Evolutionary conservation across 2,329 filamentous ascomycete genomes (phyloP), one percentile per base, ranked within the genome.

Genomic region (Aureobasidium lini): DNA sequence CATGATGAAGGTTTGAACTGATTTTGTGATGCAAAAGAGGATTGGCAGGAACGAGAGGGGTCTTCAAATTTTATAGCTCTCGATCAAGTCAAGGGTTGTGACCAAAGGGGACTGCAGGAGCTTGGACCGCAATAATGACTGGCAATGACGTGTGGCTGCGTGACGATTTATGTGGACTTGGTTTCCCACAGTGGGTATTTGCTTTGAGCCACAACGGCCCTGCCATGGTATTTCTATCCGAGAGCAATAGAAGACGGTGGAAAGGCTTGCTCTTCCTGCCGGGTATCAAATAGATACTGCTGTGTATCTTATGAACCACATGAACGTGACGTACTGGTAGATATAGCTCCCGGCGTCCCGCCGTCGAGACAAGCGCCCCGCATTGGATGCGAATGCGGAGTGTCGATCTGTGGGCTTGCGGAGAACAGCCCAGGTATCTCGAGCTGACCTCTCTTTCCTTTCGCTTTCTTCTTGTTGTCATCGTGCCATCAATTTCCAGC

Each of bases 1-100:
- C 59, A 61, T 61, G 59, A 43, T 57, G 56, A 29, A 36, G 32
- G 48, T 47, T 31, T 32, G 31, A 5, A 9, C n/a, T 43, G 37
- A n/a, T 49, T 18, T 50, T 28, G 28, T 48, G 48, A 39, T 36
- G 34, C 11, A 16, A 40, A 46, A 28, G 42, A 46, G 16, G 43
- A 50, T 34, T 42, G 34, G 29, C 16, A 47, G 56, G 43, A 29
- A 59, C 44, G n/a, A 28, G 47, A 49, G 46, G 37, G 34, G 37
- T 40, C 28, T 28, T 29, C 15, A 11, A 43, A 10, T 39, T 49
- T 49, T 59, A 59, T 49, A 59, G 28, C 56, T 44, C 31, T 23
- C 32, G 29, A 36, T 36, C 34, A 13, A 36, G 34, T 36, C 34
- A 5, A 48, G 18, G 18, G 16, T 11, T 6, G 50, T 54, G 50